Percentiles rank a stretch among this genome's conserved stretches.
These are phyloP conservation scores for Halophytophthora batemanensis DNA, from an alignment of 352 stramenopile genomes.

Conservation along the genomic window DNA sequence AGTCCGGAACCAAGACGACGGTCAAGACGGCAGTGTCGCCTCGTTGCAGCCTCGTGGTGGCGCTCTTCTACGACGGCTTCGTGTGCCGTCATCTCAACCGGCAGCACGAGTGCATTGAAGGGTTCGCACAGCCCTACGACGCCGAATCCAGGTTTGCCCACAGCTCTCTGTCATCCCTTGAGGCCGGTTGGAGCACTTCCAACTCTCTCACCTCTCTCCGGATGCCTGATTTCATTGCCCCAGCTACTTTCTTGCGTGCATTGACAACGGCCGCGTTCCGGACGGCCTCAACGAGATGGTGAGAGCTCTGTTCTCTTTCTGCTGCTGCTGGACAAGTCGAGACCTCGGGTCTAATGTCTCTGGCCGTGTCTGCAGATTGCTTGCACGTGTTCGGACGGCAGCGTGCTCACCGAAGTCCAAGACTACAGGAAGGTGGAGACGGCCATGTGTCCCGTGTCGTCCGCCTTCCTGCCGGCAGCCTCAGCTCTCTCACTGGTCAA, in stretches of 20 bases:
- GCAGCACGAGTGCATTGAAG: constrained; percentile 49
- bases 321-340: constrained; percentile 2
- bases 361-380: constrained; percentile 17
- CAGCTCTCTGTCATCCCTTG: neutral
- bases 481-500: constrained; percentile 7
- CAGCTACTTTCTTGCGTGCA: constrained; percentile 65
- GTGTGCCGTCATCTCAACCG: constrained; percentile 62
- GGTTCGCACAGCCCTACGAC: constrained; percentile 72
- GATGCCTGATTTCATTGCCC: constrained; percentile 2
- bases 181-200: neutral
- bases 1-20: too few relatives aligned
- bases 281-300: constrained; percentile 64
- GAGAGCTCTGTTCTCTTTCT: constrained; percentile 1
- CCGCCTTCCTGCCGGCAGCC: constrained; percentile 21
- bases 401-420: constrained; percentile 32
- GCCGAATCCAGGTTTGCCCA: constrained; percentile 48
- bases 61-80: constrained; percentile 64
- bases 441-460: constrained; percentile 34
- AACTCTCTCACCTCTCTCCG: neutral
- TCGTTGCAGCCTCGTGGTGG: constrained; percentile 35
- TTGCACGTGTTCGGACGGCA: constrained; percentile 16
- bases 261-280: constrained; percentile 46
- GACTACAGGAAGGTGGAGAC: constrained; percentile 29
- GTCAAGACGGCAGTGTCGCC: constrained; percentile 1
- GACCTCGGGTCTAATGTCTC: constrained; percentile 12